Base-by-base conservation (phyloP, 306 rosid species). In the Argentina anserina region DNA sequence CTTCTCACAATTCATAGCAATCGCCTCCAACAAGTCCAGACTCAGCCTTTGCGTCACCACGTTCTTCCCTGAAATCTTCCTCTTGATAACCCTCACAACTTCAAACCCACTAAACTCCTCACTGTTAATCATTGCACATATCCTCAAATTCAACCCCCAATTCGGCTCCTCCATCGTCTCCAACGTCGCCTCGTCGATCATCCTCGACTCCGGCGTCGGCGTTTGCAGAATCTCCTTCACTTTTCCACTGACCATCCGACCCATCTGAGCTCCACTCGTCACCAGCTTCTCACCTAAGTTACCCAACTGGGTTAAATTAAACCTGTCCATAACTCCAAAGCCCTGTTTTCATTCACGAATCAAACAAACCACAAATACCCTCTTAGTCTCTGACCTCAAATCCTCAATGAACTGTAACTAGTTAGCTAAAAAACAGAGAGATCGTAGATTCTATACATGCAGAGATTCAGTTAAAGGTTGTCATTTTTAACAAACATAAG, bases 1-100 rank as follows among this genome's bases (percentile, higher is more conserved):
- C 85, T 91, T 91, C 29, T 91, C 92, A 34, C 97, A 91, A 40
- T 91, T 91, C 90, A 85, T 82, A 29, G 97, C 71, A 60, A 86
- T 82, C 37, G 89, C 71, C 75, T 91, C 97, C 82, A 91, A 68
- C 68, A 91, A 76, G 71, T 91, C 97, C 21, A 90, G 90, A 71
- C 82, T 82, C 69, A 87, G 81, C 65, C 72, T 84, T 82, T 88
- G 97, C 15, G 81, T 84, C 10, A 67, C 61, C 6, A 73, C 72
- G 71, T 55, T 84, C 83, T 84, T 88, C 77, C 71, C 77, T 28
- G 76, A 58, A 61, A 91, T 59, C 80, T 76, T 91, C 79, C 84
- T 87, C 83, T 87, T 91, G 26, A 91, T 84, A 23, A 90, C 83
- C 40, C 62, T 87, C 4, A 91, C 92, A 7, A 91, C 70, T 73